These are phyloP conservation scores for Neoarthrinium moseri DNA, from an alignment of 2,329 filamentous ascomycete species.

Conservation along the genomic window DNA sequence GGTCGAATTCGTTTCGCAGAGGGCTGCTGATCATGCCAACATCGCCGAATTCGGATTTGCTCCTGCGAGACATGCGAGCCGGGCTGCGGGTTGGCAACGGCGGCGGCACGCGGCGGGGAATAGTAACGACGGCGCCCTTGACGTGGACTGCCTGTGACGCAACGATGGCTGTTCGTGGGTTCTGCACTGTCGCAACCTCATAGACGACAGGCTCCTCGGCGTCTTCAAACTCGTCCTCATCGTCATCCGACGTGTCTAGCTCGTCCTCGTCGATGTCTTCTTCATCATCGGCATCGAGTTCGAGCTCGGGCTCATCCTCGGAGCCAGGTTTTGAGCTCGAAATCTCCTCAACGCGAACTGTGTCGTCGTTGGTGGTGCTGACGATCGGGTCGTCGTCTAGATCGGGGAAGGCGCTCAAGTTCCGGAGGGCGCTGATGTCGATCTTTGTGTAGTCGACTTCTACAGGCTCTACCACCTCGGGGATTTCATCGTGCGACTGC, in stretches of 20 bases:
- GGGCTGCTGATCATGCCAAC: conserved; percentile 50
- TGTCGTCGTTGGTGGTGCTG: conserved; percentile 8
- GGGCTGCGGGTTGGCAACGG: conserved; percentile 77
- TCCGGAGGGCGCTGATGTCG: conserved; percentile 49
- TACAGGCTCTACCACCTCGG: conserved; percentile 38
- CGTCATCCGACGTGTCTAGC: conserved; percentile 47
- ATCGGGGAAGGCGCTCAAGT: conserved; percentile 40
- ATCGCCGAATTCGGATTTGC: conserved; percentile 58
- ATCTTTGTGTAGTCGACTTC: conserved; percentile 62
- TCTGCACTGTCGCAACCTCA: conserved; percentile 59
- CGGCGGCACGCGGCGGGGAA: conserved; percentile 76
- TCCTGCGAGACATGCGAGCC: conserved; percentile 55
- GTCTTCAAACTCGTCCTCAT: conserved; percentile 47
- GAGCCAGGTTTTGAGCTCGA: conserved; percentile 4
- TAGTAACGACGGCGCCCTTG: conserved; percentile 79
- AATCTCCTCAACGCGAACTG: not conserved
- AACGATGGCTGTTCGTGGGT: conserved; percentile 56
- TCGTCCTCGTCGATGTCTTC: conserved; percentile 40
- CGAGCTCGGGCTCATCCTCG: conserved; percentile 20
- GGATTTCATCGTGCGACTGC: conserved; percentile 39
- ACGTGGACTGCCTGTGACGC: conserved; percentile 67
- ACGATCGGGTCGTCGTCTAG: conserved; percentile 28
- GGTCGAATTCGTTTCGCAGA: conserved; percentile 46
- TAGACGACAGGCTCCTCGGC: conserved; percentile 67
- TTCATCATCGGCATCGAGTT: conserved; percentile 24